A percentile compares a stretch with the other conserved stretches of the same genome.
Evolutionary conservation across 2,329 filamentous ascomycete genomes (phyloP).

Genomic region (Coniochaeta prunicola): DNA sequence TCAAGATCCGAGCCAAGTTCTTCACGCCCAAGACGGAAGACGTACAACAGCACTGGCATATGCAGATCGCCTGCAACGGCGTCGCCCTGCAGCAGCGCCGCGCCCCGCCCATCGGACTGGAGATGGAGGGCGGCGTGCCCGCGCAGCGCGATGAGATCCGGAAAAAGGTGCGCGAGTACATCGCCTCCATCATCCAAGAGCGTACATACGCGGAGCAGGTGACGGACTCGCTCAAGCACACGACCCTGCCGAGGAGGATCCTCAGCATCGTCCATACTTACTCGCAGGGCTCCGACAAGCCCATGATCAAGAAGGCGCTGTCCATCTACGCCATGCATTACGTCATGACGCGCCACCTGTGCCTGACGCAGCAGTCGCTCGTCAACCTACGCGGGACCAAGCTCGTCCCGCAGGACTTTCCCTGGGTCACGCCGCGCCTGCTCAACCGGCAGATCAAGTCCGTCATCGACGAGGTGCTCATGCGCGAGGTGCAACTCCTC

Average conservation of each 20-base stretch:
- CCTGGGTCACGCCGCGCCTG: slow-evolving; percentile 43
- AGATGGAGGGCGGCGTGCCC: slow-evolving; percentile 25
- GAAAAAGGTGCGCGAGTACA: slow-evolving; percentile 39
- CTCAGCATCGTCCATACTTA: slow-evolving; percentile 41
- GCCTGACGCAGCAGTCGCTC: slow-evolving; percentile 38
- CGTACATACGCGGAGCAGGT: slow-evolving; percentile 41
- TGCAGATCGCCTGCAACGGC: slow-evolving; percentile 25
- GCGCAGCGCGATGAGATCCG: slow-evolving; percentile 33
- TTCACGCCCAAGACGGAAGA: slow-evolving; percentile 42
- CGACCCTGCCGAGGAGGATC: slow-evolving; percentile 36
- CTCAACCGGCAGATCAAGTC: slow-evolving; percentile 51
- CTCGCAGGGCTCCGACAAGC: slow-evolving; percentile 31
- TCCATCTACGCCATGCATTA: slow-evolving; percentile 51
- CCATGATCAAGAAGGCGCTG: slow-evolving; percentile 45
- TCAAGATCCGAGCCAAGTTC: slow-evolving; percentile 43
- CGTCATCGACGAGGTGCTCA: slow-evolving; percentile 47
- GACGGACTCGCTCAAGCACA: slow-evolving; percentile 37
- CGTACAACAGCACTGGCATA: slow-evolving; percentile 44
- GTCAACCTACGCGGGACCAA: slow-evolving; percentile 31
- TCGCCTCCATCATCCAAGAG: slow-evolving; percentile 40
- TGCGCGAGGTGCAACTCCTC: slow-evolving; percentile 41
- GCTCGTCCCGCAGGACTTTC: slow-evolving; percentile 34
- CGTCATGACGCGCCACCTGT: slow-evolving; percentile 47
- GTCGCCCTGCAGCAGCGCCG: slow-evolving; percentile 32
- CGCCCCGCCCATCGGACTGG: slow-evolving; percentile 44